These are phyloP conservation scores for Lactarius tabidus DNA, from an alignment of 768 basidiomycete genomes.

Conservation along the genomic window DNA sequence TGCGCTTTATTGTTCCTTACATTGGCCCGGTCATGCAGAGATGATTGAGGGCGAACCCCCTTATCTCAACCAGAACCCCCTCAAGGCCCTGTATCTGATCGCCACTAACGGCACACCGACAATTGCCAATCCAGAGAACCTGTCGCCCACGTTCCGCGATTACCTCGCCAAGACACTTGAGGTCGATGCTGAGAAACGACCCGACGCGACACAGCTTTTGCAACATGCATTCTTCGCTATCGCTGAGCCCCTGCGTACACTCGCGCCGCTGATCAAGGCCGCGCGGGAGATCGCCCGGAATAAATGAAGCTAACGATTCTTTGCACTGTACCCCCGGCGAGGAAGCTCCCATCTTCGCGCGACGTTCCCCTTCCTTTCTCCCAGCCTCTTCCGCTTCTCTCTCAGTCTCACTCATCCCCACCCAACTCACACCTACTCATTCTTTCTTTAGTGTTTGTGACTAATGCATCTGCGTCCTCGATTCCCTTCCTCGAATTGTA, in stretches of 20 bases:
- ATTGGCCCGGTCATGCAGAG: constrained; percentile 45
- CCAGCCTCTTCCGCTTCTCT: not conserved
- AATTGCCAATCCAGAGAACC: constrained; percentile 83
- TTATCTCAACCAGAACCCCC: constrained; percentile 92
- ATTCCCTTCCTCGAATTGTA: constrained; percentile 8
- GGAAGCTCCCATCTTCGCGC: no score
- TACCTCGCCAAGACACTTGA: constrained; percentile 87
- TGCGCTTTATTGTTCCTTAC: constrained; percentile 7
- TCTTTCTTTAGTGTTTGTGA: constrained; percentile 6
- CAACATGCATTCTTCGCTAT: constrained; percentile 88
- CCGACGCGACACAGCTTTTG: constrained; percentile 76
- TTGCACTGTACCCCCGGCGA: no score
- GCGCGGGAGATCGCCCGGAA: constrained; percentile 75
- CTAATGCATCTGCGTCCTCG: constrained; percentile 14
- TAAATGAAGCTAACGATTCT: constrained; percentile 23
- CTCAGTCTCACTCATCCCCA: constrained; percentile 17
- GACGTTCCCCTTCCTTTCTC: not conserved
- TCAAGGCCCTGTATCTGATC: constrained; percentile 96
- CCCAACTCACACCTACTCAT: constrained; percentile 13
- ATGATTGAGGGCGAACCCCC: constrained; percentile 99
- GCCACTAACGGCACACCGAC: constrained; percentile 97
- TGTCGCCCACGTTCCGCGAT: constrained; percentile 78
- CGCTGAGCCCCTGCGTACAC: constrained; percentile 80
- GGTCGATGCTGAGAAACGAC: constrained; percentile 93
- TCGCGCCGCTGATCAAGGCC: constrained; percentile 88